These are phyloP conservation scores for Clarkia xantiana DNA, from an alignment of 345 rosid genomes.

Conservation along the genomic window DNA sequence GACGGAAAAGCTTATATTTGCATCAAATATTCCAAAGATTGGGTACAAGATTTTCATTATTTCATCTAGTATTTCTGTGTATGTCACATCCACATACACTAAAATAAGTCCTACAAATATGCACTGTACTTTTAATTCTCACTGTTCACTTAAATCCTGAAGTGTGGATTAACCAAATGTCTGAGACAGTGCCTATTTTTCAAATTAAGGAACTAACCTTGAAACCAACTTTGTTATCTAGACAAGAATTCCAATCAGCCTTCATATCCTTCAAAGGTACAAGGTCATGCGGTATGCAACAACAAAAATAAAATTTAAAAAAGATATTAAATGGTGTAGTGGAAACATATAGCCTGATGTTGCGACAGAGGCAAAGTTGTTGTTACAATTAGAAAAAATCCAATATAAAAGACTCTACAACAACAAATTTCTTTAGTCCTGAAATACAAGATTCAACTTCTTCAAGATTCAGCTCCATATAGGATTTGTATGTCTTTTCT, in stretches of 20 bases:
- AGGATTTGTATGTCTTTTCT: constrained; percentile 72
- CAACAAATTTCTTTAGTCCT: constrained; percentile 75
- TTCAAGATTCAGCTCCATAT: constrained; percentile 57
- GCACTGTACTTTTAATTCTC: too few species aligned
- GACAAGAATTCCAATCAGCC: constrained; percentile 94
- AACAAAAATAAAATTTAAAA: constrained; percentile 2
- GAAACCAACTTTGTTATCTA: constrained; percentile 78
- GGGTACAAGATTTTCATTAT: too few species aligned
- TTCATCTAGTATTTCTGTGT: too few species aligned
- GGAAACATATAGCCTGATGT: too few species aligned
- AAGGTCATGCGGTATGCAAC: constrained; percentile 85
- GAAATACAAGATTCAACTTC: constrained; percentile 91
- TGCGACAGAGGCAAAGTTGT: background rate
- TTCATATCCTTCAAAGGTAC: constrained; percentile 89
- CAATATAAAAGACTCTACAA: constrained; percentile 6
- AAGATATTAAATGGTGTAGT: background rate
- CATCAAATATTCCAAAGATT: too few species aligned
- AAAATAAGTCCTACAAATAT: too few species aligned
- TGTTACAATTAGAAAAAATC: too few species aligned
- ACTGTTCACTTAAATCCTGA: too few species aligned
- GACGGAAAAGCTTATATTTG: too few species aligned
- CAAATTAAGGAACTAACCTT: constrained; percentile 40
- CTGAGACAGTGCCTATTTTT: background rate
- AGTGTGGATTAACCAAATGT: background rate
- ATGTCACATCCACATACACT: too few species aligned